Conservation (phyloP, 257 asterid species). For the Nicotiana obtusifolia region DNA sequence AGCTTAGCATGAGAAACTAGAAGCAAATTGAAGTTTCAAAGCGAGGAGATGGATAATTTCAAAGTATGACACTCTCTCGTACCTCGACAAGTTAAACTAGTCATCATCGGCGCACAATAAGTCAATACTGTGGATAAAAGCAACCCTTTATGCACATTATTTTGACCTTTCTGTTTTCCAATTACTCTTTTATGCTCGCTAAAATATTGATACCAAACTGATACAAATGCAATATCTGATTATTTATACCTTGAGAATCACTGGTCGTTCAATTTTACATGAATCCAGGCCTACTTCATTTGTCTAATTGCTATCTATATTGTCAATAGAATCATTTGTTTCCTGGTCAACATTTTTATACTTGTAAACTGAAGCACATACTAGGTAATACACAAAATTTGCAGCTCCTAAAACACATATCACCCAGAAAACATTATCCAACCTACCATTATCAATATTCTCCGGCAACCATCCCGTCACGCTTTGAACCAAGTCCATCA, state of each 20-base stretch:
- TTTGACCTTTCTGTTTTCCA: too few species aligned
- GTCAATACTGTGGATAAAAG: too few species aligned
- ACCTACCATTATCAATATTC: slow-evolving; percentile 21
- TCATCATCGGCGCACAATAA: too few species aligned
- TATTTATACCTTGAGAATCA: background rate
- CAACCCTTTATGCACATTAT: too few species aligned
- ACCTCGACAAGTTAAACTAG: too few species aligned
- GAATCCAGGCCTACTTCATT: background rate
- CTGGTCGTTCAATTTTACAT: background rate
- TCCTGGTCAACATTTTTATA: slow-evolving; percentile 12
- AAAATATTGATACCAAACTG: too few species aligned
- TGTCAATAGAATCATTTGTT: background rate
- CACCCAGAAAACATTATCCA: slow-evolving; percentile 26
- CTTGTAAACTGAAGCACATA: slow-evolving; percentile 12
- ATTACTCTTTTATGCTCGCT: too few species aligned
- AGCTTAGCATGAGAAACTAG: too few species aligned
- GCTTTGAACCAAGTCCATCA: slow-evolving; percentile 14
- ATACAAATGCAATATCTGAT: too few species aligned
- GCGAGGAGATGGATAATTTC: too few species aligned
- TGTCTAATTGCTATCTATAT: background rate
- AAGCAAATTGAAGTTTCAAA: too few species aligned
- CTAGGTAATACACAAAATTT: slow-evolving; percentile 15
- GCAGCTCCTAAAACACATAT: background rate
- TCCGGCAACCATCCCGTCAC: slow-evolving; percentile 26
- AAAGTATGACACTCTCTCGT: too few species aligned